Base-by-base conservation (phyloP, 108 stramenopile genomes). In the Cyclostephanos tholiformis region DNA sequence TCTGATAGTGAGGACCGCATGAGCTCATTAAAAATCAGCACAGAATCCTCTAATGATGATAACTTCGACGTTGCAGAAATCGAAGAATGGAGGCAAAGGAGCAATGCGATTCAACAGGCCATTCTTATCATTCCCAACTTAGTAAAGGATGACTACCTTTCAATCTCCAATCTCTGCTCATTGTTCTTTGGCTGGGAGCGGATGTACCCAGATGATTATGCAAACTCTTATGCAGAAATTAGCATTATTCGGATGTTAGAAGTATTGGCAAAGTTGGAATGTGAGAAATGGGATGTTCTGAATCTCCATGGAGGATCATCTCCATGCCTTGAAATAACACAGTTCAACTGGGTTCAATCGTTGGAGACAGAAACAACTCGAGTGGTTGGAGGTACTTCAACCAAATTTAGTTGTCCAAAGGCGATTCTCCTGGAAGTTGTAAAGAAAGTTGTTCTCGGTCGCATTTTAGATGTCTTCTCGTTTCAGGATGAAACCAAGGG, bases 91-190 rank as follows among this genome's bases (percentile, higher is more conserved):
- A 71, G 51, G 17, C 69, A 76, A 67, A 76, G 90, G 3, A 74
- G 55, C 38, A 44, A 80, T 30, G 80, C 83, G 14, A 32, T 94
- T 20, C 72, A 67, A 41, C 80, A 87, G 63, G 90, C 92, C 4
- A 52, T 94, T 48, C 38, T 50, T 5, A 71, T 87, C 13, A 88
- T 89, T 35, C 39, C 86, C 4, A 70, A 81, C 17, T 77, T 88
- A 52, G 72, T 94, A 60, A 86, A 89, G 36, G 86, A 91, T 56
- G 74, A 82, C 1, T 94, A 88, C 63, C 76, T 84, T 22, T 87
- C 85, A 8, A 49, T 85, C 27, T 32, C 67, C 5, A 64, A 64
- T 12, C 68, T 94, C 2, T 63, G 61, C 14, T 30, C 65, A 1
- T 14, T 87, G 12, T 94, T 94, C 75, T 63, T 65, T 8, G 56